phyloP scores from a whole-genome alignment of 257 asterid species.

The Solanum boliviense region DNA sequence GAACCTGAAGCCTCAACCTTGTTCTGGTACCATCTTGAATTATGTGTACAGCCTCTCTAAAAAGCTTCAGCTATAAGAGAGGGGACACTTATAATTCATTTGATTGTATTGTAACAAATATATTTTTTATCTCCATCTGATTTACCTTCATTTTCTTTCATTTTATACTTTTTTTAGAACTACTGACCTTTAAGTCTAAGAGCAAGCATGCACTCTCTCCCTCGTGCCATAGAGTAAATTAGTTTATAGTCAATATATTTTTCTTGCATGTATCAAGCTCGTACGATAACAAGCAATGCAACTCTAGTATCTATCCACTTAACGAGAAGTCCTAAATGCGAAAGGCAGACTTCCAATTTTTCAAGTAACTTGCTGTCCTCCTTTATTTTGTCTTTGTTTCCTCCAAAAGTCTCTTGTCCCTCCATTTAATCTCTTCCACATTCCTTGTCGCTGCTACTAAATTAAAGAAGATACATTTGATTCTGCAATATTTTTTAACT shows the following conservation, averaged over 20 bases:
- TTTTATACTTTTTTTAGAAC: not conserved
- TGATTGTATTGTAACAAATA: not conserved
- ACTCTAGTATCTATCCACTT: not conserved
- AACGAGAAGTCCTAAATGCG: not conserved
- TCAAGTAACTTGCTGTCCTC: not conserved
- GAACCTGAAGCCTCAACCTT: not conserved
- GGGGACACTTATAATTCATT: not conserved
- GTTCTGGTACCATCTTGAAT: not conserved
- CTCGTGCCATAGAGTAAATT: not conserved
- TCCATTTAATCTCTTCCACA: not conserved
- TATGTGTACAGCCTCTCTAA: not conserved
- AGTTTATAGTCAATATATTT: not conserved
- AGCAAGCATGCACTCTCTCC: not conserved
- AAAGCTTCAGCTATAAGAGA: not conserved
- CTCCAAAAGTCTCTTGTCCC: not conserved
- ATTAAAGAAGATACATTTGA: not conserved
- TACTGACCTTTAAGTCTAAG: not conserved
- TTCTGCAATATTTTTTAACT: not conserved
- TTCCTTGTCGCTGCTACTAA: not conserved
- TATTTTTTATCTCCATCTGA: not conserved
- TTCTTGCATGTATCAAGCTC: not conserved
- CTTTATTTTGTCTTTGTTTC: not conserved
- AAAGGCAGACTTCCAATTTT: not conserved
- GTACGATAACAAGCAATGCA: not conserved
- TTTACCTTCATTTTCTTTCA: not conserved